These are phyloP conservation scores for Lodderomyces elongisporus DNA, from an alignment of 1,139 yeast species.

Conservation along the genomic window DNA sequence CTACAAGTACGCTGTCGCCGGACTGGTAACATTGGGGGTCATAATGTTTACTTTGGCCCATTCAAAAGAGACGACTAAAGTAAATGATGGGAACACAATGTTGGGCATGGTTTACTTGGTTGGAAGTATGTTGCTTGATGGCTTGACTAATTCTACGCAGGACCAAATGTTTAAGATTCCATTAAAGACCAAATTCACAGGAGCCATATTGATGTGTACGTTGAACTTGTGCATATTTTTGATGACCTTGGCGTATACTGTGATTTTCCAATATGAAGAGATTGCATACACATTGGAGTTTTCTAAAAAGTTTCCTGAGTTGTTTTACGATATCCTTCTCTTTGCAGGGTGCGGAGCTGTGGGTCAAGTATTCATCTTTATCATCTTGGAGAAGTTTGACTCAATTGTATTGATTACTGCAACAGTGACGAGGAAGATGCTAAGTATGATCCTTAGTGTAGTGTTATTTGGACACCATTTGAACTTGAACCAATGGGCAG, in stretches of 20 bases:
- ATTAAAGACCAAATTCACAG: slow-evolving; percentile 29
- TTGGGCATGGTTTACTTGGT: slow-evolving; percentile 59
- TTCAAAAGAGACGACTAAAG: slow-evolving; percentile 15
- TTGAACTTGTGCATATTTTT: slow-evolving; percentile 57
- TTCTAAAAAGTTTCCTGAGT: slow-evolving; percentile 33
- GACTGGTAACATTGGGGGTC: slow-evolving; percentile 76
- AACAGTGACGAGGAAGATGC: slow-evolving; percentile 93
- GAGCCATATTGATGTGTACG: slow-evolving; percentile 84
- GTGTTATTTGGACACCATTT: slow-evolving; percentile 76
- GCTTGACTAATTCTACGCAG: slow-evolving; percentile 89
- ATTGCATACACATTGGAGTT: slow-evolving; percentile 45
- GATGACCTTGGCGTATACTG: slow-evolving; percentile 35
- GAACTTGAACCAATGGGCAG: slow-evolving; percentile 64
- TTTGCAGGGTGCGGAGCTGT: slow-evolving; percentile 82
- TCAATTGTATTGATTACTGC: slow-evolving; percentile 83
- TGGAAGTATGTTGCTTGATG: slow-evolving; percentile 74
- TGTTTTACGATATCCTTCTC: slow-evolving; percentile 53
- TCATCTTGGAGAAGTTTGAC: slow-evolving; percentile 78
- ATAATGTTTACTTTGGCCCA: slow-evolving; percentile 61
- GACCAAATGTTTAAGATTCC: slow-evolving; percentile 65
- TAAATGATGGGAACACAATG: slow-evolving; percentile 37
- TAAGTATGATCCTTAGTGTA: slow-evolving; percentile 88
- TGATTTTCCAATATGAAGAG: slow-evolving; percentile 45
- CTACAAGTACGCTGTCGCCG: slow-evolving; percentile 75
- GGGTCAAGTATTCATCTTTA: slow-evolving; percentile 89